These are phyloP conservation scores for Cladosporium halotolerans DNA, from an alignment of 2,329 filamentous ascomycete species.

Conservation along the genomic window DNA sequence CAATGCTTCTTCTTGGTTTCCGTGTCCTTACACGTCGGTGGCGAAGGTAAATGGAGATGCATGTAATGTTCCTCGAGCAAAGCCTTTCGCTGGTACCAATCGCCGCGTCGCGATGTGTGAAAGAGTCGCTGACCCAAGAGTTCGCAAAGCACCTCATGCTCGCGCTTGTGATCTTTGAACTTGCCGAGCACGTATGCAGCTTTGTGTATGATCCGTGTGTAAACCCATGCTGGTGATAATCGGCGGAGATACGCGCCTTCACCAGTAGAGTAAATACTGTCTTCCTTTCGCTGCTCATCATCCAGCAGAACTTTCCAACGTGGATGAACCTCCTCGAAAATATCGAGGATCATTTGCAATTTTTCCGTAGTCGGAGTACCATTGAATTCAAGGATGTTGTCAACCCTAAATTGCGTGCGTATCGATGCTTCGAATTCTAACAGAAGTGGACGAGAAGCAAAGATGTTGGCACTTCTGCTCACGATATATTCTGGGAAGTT, in stretches of 20 bases:
- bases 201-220: conserved; percentile 89
- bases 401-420: conserved; percentile 72
- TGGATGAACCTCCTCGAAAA: conserved; percentile 68
- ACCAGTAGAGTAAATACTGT: conserved; percentile 67
- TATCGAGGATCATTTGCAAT: conserved; percentile 60
- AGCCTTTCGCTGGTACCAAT: conserved; percentile 94
- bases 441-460: conserved; percentile 65
- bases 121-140: conserved; percentile 77
- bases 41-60: conserved; percentile 51
- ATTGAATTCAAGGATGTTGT: conserved; percentile 73
- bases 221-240: conserved; percentile 87
- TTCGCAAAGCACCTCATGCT: conserved; percentile 67
- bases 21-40: conserved; percentile 38
- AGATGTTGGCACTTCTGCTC: conserved; percentile 83
- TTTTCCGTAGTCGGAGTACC: conserved; percentile 61
- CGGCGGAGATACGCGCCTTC: conserved; percentile 85
- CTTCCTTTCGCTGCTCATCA: conserved; percentile 74
- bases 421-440: conserved; percentile 87
- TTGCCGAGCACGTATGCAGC: conserved; percentile 71
- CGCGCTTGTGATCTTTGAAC: conserved; percentile 71
- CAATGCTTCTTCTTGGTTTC: conserved; percentile 73
- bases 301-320: conserved; percentile 70
- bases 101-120: conserved; percentile 74
- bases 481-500: conserved; percentile 91
- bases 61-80: conserved; percentile 95